Base-by-base conservation (phyloP, 176 grass and related monocot species). In the Zizania latifolia region DNA sequence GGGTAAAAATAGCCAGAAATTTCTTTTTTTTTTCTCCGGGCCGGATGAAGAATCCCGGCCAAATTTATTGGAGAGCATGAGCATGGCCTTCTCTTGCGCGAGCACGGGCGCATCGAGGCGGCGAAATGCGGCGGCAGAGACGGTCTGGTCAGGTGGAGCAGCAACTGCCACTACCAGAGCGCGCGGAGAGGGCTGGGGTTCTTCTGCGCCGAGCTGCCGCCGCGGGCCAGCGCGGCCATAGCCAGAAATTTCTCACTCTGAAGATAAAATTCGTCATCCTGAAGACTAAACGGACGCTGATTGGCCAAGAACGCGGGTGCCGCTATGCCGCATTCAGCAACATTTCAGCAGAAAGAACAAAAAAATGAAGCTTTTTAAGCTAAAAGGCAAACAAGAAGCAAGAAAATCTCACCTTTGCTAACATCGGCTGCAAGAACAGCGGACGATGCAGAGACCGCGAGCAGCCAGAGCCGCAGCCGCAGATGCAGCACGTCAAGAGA, bases 341-440 rank as follows among this genome's bases (percentile, higher is more conserved):
- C 39, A 72, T 77, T 78, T 78, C 19, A 66, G 67, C 36, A 19
- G 15, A 40, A 58, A 36, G 2, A 48, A 2, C 68, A 16, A 51
- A 70, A 19, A 51, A 51, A 51, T 36, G 34, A 19, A 51, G 19
- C 46, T 39, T 76, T 70, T 71, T 4, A 32, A 75, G 43, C 50
- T 75, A 23, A 55, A 36, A 10, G 68, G 68, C 17, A 17, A 40
- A 13, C 7, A 70, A 21, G 62, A 71, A 61, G 33, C 40, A 43
- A 59, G 29, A 71, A 78, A 41, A 35, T 71, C 35, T 79, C 38
- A 89, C 86, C 83, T 78, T 96, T 89, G 62, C 16, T 57, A 60
- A 46, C 68, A 71, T 85, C 83, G 55, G 83, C 58, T 15, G 75
- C 81, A 44, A 70, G 69, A 70, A 68, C 71, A 60, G 77, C 78